Evolutionary conservation across 106 monocot species (phyloP), one percentile per base, ranked within the genome.

Genomic region (Allium sativum): DNA sequence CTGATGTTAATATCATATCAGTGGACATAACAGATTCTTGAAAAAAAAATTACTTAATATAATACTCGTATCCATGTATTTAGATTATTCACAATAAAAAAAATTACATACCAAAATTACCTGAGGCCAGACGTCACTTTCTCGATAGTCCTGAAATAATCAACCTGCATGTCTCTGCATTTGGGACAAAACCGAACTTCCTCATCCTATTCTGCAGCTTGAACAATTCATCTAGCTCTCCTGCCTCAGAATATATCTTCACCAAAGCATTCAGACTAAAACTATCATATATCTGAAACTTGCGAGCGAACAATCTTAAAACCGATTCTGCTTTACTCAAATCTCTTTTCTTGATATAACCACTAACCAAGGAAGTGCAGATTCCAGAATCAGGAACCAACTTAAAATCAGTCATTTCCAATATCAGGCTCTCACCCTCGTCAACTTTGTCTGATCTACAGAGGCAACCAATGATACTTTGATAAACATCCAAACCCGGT

Each of bases 201-300:
- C 77, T 19, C 87, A 96, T 78, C 56, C 79, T 87, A 44, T 84
- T 79, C 40, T 84, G 84, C 60, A 91, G 56, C n/a, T 78, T 75
- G 41, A 96, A 76, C 40, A 84, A 55, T 59, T 74, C 73, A 19
- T 21, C 52, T 14, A 73, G 55, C 13, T 70, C 64, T 10, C 66
- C 77, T 51, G 70, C 69, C 42, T 79, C 71, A 55, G 78, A 75
- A 45, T 72, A 82, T 17, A 58, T 63, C 31, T 71, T 75, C 31
- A 96, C 71, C 15, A 96, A 59, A 56, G 66, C 47, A 83, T 91
- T 96, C 64, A 64, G 84, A 55, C 79, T 57, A 10, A 15, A 64
- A 46, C 43, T 78, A 21, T 87, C 84, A 73, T 53, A 67, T 14
- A 87, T 56, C 56, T 69, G 69, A 61, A 87, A 78, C 52, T 76